Evolutionary conservation across 176 grass and related monocot genomes (phyloP).

Genomic region (Ensete glaucum): DNA sequence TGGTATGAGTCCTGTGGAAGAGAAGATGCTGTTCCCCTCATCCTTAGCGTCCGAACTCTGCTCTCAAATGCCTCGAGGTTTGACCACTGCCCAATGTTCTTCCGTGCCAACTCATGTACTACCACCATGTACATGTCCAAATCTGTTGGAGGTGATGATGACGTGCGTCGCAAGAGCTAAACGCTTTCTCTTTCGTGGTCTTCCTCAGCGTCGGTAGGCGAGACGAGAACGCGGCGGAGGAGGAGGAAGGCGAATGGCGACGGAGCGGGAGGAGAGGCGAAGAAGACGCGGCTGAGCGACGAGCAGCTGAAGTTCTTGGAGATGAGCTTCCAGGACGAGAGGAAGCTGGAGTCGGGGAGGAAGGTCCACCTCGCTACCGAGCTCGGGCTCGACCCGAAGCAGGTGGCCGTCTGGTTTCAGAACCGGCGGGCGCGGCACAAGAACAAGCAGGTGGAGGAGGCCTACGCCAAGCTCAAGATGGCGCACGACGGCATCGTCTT

Average conservation of each 20-base stretch:
- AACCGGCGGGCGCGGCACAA: constrained; percentile 89
- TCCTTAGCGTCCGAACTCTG: background rate
- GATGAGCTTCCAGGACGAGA: constrained; percentile 60
- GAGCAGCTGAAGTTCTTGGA: constrained; percentile 64
- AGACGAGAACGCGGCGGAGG: constrained; percentile 45
- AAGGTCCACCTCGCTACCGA: constrained; percentile 71
- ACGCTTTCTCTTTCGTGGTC: no score
- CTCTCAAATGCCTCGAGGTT: background rate
- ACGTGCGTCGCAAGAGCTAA: no score
- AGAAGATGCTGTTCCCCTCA: background rate
- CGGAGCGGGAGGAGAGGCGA: constrained; percentile 15
- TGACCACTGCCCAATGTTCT: no score
- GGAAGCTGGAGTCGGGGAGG: constrained; percentile 71
- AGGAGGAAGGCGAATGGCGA: constrained; percentile 31
- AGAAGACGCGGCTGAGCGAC: constrained; percentile 65
- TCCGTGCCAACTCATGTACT: no score
- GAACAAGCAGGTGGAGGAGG: constrained; percentile 86
- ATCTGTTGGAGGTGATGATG: no score
- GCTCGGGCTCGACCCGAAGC: constrained; percentile 71
- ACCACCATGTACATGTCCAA: no score
- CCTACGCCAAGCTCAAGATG: constrained; percentile 64
- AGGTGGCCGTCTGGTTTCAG: constrained; percentile 96
- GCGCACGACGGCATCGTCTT: constrained; percentile 68
- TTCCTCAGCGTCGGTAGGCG: constrained; percentile 1
- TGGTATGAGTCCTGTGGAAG: background rate